Percentiles rank a stretch among this genome's conserved stretches.
Evolutionary conservation across 2,329 filamentous ascomycete species (phyloP).

Genomic region (Fusarium floridanum): DNA sequence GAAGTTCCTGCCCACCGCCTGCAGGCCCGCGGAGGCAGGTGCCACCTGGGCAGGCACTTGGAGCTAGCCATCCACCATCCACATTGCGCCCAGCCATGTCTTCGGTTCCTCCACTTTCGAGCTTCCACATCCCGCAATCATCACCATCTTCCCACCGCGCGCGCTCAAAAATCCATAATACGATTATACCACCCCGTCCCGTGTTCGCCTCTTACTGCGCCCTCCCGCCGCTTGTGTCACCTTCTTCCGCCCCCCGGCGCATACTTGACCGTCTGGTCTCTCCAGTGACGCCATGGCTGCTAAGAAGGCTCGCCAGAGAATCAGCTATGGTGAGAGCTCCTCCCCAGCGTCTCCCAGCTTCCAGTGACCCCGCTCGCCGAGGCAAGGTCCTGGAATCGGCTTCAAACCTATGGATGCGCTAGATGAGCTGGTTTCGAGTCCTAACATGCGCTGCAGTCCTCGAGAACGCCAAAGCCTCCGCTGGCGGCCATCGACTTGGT

Average conservation of each 20-base stretch:
- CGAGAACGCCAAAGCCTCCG: conserved; percentile 69
- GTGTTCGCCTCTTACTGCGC: conserved; percentile 28
- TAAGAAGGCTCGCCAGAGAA: conserved; percentile 77
- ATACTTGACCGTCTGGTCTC: conserved; percentile 33
- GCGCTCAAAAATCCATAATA: conserved; percentile 11
- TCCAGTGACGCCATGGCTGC: conserved; percentile 66
- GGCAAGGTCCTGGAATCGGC: background rate
- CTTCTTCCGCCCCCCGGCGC: conserved; percentile 27
- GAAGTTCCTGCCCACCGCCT: background rate
- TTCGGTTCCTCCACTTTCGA: conserved; percentile 38
- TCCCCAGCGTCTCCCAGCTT: conserved; percentile 1
- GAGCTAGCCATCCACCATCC: conserved; percentile 2
- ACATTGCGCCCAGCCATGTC: conserved; percentile 18
- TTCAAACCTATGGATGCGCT: background rate
- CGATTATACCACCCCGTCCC: conserved; percentile 5
- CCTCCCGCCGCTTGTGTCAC: conserved; percentile 33
- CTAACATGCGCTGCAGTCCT: conserved; percentile 59
- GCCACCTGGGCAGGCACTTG: conserved; percentile 9
- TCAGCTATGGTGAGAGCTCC: conserved; percentile 72
- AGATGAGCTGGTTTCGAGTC: background rate
- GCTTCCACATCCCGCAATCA: conserved; percentile 44
- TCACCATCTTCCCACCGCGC: conserved; percentile 35
- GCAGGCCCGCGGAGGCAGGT: conserved; percentile 17
- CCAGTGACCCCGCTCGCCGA: conserved; percentile 3
- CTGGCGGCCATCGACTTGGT: conserved; percentile 89